Evolutionary conservation across 805 yeast species (phyloP).

Genomic region (Nakazawaea wickerhamii): DNA sequence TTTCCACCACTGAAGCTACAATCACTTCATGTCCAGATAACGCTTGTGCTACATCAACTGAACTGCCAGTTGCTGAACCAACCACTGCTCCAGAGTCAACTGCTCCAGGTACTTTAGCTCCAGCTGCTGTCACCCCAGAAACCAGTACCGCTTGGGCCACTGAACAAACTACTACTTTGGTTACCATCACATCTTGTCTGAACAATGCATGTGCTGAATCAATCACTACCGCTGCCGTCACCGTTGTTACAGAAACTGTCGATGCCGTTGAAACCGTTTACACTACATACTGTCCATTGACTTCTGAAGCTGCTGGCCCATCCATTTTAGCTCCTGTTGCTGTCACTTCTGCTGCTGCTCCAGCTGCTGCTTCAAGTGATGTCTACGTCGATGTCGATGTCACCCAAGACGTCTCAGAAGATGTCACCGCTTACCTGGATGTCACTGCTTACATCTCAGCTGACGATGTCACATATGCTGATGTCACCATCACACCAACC

Average conservation of each 20-base stretch:
- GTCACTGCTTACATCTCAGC: constrained; percentile 21
- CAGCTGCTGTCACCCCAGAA: constrained; percentile 8
- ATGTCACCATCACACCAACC: constrained; percentile 15
- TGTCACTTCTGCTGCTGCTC: constrained; percentile 12
- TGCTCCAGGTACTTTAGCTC: constrained; percentile 16
- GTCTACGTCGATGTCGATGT: constrained; percentile 11
- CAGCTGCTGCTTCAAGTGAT: constrained; percentile 16
- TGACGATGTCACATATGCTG: constrained; percentile 12
- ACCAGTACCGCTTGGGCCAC: constrained; percentile 13
- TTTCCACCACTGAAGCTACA: constrained; percentile 17
- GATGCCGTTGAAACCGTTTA: constrained; percentile 30
- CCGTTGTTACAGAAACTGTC: constrained; percentile 27
- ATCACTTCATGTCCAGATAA: constrained; percentile 28
- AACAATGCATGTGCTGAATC: constrained; percentile 17
- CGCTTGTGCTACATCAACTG: constrained; percentile 26
- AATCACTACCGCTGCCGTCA: constrained; percentile 20
- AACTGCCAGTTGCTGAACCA: constrained; percentile 24
- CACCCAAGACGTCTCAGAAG: constrained; percentile 13
- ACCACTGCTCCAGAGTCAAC: constrained; percentile 12
- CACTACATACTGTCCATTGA: constrained; percentile 34
- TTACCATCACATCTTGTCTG: constrained; percentile 20
- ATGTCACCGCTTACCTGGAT: constrained; percentile 19
- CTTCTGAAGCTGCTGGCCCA: constrained; percentile 16
- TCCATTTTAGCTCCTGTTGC: constrained; percentile 14
- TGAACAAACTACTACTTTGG: constrained; percentile 20